Evolutionary conservation across 768 basidiomycete species (phyloP), one percentile per base, ranked within the genome.

Genomic region (Tylopilus vinaceipallidus): DNA sequence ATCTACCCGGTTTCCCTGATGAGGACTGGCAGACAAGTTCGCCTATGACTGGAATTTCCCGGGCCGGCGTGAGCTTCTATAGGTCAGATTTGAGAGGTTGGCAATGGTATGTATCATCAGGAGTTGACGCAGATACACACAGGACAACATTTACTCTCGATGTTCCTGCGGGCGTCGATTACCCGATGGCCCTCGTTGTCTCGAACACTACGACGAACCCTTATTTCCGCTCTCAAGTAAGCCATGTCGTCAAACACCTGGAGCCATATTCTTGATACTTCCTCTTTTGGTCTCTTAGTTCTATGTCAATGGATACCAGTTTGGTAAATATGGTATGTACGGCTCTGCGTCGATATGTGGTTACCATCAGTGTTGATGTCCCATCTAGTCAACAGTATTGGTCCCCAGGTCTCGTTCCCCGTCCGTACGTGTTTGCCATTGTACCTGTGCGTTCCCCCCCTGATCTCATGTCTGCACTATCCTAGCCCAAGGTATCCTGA

Each of bases 1-100:
- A 84, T 57, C 70, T 82, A n/a, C 81, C 82, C 19, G 74, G 70
- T 26, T 80, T 78, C 61, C 66, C 79, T 37, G 78, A 80, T 47
- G 63, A 69, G 11, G 52, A 50, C 1, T 82, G 82, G 82, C 57
- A 66, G 11, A 45, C 53, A 24, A 69, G 74, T 3, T 69, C 66
- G 11, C 78, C 79, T 1, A 76, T 71, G 9, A 58, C 52, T 2
- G 78, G 76, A 24, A 70, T 73, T 32, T 62, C 69, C 6, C 53
- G 65, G 8, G 71, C 76, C 7, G 79, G 79, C 20, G 76, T 79
- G 30, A 66, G 62, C 43, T 78, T 80, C 62, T 80, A 74, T 53
- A 73, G 76, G 76, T 73, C 17, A 14, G 47, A 27, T 45, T 34
- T 17, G 23, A 39, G 20, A 13, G 16, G 16, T 11, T 23, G 26